Percentiles rank a stretch among this genome's conserved stretches.
These are phyloP conservation scores for Lasiodiplodia gonubiensis DNA, from an alignment of 2,329 filamentous ascomycete genomes.

Conservation along the genomic window DNA sequence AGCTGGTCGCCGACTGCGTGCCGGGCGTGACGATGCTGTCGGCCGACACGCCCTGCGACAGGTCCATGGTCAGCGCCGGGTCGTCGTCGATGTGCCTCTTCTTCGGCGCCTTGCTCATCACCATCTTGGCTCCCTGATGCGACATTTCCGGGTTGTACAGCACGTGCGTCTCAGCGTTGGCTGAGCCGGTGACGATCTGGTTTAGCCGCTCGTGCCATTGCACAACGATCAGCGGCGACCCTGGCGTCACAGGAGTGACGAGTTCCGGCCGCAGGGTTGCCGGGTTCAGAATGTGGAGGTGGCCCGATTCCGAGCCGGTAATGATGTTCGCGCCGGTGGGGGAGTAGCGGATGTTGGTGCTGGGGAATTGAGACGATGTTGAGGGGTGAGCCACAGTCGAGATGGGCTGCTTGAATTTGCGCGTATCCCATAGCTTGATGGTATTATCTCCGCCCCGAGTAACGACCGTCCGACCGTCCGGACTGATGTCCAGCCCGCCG, in stretches of 20 bases:
- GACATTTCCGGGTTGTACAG: slow-evolving; percentile 91
- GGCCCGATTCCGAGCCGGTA: slow-evolving; percentile 83
- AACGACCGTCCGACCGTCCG: slow-evolving; percentile 87
- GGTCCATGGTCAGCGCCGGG: slow-evolving; percentile 82
- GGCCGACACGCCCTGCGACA: slow-evolving; percentile 78
- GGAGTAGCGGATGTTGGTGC: slow-evolving; percentile 87
- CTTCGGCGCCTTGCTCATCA: slow-evolving; percentile 93
- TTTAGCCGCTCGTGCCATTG: slow-evolving; percentile 95
- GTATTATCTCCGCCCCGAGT: slow-evolving; percentile 89
- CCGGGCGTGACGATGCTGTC: slow-evolving; percentile 73
- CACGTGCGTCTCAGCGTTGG: slow-evolving; percentile 86
- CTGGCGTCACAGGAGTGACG: slow-evolving; percentile 86
- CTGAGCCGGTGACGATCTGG: slow-evolving; percentile 92
- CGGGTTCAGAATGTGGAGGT: slow-evolving; percentile 91
- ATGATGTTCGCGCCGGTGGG: slow-evolving; percentile 84
- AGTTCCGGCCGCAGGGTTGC: slow-evolving; percentile 86
- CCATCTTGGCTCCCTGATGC: slow-evolving; percentile 72
- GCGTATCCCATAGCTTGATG: slow-evolving; percentile 95
- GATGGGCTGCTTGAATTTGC: slow-evolving; percentile 91
- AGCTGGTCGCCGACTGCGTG: slow-evolving; percentile 49
- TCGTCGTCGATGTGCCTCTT: slow-evolving; percentile 96
- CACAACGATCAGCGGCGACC: slow-evolving; percentile 80
- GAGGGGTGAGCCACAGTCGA: slow-evolving; percentile 79
- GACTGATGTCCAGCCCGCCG: slow-evolving; percentile 86
- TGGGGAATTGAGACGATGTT: slow-evolving; percentile 81